Conservation (phyloP, 768 basidiomycete species). For the Gelatoporia subvermispora region DNA sequence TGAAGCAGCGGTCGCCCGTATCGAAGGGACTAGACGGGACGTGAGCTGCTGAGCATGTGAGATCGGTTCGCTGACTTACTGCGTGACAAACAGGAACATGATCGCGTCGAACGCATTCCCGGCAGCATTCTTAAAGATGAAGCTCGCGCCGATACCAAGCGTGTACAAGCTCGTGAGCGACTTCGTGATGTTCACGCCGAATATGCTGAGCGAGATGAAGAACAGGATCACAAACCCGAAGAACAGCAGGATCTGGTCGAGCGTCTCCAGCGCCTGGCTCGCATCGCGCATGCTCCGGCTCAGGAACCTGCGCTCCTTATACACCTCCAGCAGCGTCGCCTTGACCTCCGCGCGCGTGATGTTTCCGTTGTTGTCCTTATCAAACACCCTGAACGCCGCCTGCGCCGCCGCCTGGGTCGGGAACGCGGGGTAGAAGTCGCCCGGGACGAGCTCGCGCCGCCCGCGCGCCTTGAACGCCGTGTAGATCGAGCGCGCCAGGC, state of each 20-base stretch:
- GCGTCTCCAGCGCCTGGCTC: constrained; percentile 56
- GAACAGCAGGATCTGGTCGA: constrained; percentile 59
- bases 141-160: constrained; percentile 67
- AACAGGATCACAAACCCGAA: constrained; percentile 62
- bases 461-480: constrained; percentile 50
- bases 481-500: constrained; percentile 65
- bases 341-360: constrained; percentile 75
- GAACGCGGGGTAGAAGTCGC: constrained; percentile 71
- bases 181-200: constrained; percentile 60
- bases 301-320: constrained; percentile 75
- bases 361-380: constrained; percentile 74
- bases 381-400: constrained; percentile 70
- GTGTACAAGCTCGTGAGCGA: constrained; percentile 72
- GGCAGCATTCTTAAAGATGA: constrained; percentile 75
- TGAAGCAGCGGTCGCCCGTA: constrained; percentile 78
- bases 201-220: constrained; percentile 70
- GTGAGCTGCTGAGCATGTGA: constrained; percentile 2
- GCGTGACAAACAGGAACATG: constrained; percentile 79
- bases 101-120: constrained; percentile 73
- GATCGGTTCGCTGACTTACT: constrained; percentile 52
- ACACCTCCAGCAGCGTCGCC: constrained; percentile 58
- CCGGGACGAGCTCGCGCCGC: constrained; percentile 56
- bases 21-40: constrained; percentile 57
- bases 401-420: constrained; percentile 49
- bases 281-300: constrained; percentile 77